Base-by-base conservation (phyloP, 176 grass and related monocot species). In the Oryza longistaminata region DNA sequence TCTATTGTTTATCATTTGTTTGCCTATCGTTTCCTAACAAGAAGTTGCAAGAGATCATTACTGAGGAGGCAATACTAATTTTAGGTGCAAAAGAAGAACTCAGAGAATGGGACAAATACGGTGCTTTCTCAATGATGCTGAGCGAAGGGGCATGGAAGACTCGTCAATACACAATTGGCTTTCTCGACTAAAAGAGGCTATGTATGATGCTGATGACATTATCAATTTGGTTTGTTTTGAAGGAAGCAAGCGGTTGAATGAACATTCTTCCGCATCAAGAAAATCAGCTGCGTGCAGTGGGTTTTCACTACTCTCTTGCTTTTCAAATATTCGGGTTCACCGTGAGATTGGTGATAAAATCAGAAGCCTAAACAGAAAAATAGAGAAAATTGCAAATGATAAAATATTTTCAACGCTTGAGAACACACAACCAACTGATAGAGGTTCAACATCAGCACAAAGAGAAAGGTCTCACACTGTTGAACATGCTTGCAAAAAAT, bases 151-250 rank as follows among this genome's bases (percentile, higher is more conserved):
- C 22, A 73, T 22, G 8, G n/a, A 58, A 15, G 74, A 86, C 26
- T 78, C 27, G 3, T 29, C 27, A 12, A 45, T 49, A 14, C 9
- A 49, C 46, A 49, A 69, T 11, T 91, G 80, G 89, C 26, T 27
- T 27, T 27, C 26, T 27, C 26, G 26, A 1, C 26, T 27, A 27
- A 27, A 27, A 27, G 26, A 90, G 81, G 45, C 76, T 52, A 90
- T 90, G 88, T 82, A 90, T 61, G 88, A 90, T 16, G 88, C 73
- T 14, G 78, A 83, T 19, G 83, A 83, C 71, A 73, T 90, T 7
- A 73, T 86, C 4, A 83, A 90, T 37, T 21, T 65, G 17, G 82
- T 48, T 35, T 69, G 35, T 65, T 83, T 60, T 2, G 34, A 82
- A 66, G 77, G 61, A 70, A 55, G 25, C 9, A 74, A 77, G 34